phyloP scores from a whole-genome alignment of 805 yeast genomes.

The Millerozyma miso region DNA sequence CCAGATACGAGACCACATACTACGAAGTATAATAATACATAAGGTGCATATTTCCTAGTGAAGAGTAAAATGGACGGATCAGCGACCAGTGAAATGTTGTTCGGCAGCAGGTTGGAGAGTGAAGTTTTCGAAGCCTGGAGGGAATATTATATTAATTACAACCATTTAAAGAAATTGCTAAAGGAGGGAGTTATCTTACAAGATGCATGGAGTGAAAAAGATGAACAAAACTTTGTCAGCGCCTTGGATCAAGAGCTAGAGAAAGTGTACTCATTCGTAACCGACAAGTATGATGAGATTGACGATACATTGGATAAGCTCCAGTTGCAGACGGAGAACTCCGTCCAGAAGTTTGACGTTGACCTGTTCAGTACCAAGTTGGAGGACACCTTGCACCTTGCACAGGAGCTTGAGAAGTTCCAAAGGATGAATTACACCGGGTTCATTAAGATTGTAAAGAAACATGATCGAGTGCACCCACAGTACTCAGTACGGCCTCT shows the following conservation, averaged over 20 bases:
- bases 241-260: slow-evolving; percentile 67
- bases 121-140: slow-evolving; percentile 91
- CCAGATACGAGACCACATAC: too few species aligned
- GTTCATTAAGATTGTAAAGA: slow-evolving; percentile 88
- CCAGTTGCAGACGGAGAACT: slow-evolving; percentile 53
- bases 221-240: slow-evolving; percentile 65
- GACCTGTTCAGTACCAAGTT: slow-evolving; percentile 59
- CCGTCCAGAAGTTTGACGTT: slow-evolving; percentile 47
- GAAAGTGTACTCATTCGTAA: slow-evolving; percentile 72
- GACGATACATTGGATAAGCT: slow-evolving; percentile 59
- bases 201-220: slow-evolving; percentile 61
- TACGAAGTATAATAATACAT: not conserved
- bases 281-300: slow-evolving; percentile 62
- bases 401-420: slow-evolving; percentile 86
- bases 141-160: slow-evolving; percentile 64
- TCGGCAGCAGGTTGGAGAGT: slow-evolving; percentile 75
- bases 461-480: slow-evolving; percentile 89
- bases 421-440: slow-evolving; percentile 93
- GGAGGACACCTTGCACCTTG: slow-evolving; percentile 68
- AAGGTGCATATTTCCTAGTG: not conserved
- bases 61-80: not conserved
- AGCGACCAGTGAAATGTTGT: slow-evolving; percentile 55
- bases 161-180: slow-evolving; percentile 56
- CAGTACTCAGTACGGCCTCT: slow-evolving; percentile 87
- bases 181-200: slow-evolving; percentile 59